Evolutionary conservation across 305 asterid species (phyloP).

Genomic region (Solanum hybrid): DNA sequence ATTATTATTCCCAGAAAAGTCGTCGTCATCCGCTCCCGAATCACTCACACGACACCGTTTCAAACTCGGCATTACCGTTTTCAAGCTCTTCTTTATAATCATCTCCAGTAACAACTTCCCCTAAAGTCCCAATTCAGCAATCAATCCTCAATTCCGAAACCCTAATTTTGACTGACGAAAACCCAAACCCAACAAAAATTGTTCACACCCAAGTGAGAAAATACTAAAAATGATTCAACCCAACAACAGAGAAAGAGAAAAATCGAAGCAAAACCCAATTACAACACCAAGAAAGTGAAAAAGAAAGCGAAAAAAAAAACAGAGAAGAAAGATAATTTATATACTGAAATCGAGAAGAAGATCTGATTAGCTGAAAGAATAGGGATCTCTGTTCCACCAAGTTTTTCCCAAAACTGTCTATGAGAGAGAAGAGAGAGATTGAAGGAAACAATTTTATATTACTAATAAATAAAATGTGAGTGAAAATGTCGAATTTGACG

Average conservation of each 20-base stretch:
- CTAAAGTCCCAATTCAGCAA: background rate
- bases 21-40: slow-evolving; percentile 62
- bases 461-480: background rate
- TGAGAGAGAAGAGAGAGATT: slow-evolving; percentile 42
- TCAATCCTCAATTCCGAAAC: slow-evolving; percentile 11
- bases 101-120: slow-evolving; percentile 20
- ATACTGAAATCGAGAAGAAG: slow-evolving; percentile 4
- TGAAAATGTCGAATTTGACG: slow-evolving; percentile 2
- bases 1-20: slow-evolving; percentile 33
- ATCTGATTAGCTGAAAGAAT: slow-evolving; percentile 20
- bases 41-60: slow-evolving; percentile 67
- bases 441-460: slow-evolving; percentile 16
- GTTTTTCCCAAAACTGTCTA: slow-evolving; percentile 22
- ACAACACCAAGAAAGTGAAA: background rate
- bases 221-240: background rate
- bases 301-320: background rate
- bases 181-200: background rate
- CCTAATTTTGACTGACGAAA: slow-evolving; percentile 13
- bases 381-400: slow-evolving; percentile 64
- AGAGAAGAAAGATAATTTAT: background rate
- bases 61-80: slow-evolving; percentile 93
- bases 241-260: background rate
- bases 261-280: background rate
- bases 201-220: background rate
- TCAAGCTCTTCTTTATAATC: slow-evolving; percentile 86